Conservation (phyloP, 106 monocot genomes). For the Apostasia ramifera region DNA sequence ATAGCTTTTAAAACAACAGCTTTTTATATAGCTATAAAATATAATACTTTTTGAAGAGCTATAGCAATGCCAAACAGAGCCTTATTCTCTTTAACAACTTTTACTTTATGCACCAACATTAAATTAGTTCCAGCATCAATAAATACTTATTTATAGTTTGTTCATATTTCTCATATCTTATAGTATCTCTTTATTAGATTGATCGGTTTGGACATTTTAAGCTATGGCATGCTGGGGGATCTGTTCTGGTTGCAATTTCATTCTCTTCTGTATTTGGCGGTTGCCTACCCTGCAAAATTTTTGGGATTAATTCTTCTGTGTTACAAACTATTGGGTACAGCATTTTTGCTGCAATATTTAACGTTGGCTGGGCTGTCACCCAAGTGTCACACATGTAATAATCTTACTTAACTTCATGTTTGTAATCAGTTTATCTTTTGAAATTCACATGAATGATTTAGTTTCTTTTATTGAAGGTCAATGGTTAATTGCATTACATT, state of each 20-base stretch:
- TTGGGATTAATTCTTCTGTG: slow-evolving; percentile 31
- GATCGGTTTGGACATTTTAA: slow-evolving; percentile 92
- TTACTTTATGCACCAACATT: no score
- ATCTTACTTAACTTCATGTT: slow-evolving; percentile 2
- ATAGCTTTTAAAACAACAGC: no score
- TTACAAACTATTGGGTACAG: slow-evolving; percentile 84
- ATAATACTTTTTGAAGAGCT: no score
- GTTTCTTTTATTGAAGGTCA: slow-evolving; percentile 43
- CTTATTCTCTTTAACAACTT: no score
- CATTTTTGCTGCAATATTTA: slow-evolving; percentile 87
- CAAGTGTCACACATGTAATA: slow-evolving; percentile 96
- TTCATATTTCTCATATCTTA: neutral
- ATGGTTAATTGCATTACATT: slow-evolving; percentile 91
- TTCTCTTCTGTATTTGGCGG: slow-evolving; percentile 96
- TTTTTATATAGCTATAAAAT: no score
- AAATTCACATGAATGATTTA: neutral
- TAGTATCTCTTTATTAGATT: slow-evolving; percentile 34
- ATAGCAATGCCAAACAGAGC: no score
- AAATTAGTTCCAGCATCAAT: no score
- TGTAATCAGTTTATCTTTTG: neutral
- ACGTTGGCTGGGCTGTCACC: slow-evolving; percentile 87
- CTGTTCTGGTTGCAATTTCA: slow-evolving; percentile 77
- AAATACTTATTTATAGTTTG: no score
- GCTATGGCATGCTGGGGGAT: slow-evolving; percentile 85
- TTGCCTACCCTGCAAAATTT: slow-evolving; percentile 63